A percentile compares a stretch with the other conserved stretches of the same genome.
These are phyloP conservation scores for Leccinum olivaceopallidum DNA, from an alignment of 768 basidiomycete genomes.

Conservation along the genomic window DNA sequence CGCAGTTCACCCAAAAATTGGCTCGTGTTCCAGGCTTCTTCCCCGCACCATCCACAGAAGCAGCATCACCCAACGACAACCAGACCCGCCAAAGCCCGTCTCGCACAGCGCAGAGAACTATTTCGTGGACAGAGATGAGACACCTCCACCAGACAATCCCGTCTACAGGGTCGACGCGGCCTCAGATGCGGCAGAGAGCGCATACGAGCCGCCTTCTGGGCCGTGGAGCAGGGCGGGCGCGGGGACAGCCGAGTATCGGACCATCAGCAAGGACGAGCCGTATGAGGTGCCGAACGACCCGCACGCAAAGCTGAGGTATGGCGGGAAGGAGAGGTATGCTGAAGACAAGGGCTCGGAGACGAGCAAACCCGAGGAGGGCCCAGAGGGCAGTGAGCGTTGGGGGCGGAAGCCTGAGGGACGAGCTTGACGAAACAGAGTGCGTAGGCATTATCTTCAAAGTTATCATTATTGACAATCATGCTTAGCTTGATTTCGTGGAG, in stretches of 20 bases:
- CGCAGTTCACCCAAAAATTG: neutral
- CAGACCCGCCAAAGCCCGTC: conserved; percentile 6
- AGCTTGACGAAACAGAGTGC: conserved; percentile 8
- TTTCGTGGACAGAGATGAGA: conserved; percentile 47
- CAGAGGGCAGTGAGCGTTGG: conserved; percentile 36
- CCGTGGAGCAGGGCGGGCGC: conserved; percentile 44
- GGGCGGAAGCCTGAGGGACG: conserved; percentile 37
- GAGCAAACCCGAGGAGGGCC: conserved; percentile 37
- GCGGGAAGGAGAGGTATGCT: conserved; percentile 17
- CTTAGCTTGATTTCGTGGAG: neutral
- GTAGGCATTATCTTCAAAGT: neutral
- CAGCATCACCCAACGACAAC: neutral
- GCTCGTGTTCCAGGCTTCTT: neutral
- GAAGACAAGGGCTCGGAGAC: conserved; percentile 35
- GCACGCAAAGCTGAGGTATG: conserved; percentile 23
- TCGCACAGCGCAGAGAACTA: conserved; percentile 44
- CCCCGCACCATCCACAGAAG: conserved; percentile 9
- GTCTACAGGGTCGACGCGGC: conserved; percentile 48
- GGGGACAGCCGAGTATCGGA: conserved; percentile 32
- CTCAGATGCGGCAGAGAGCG: conserved; percentile 45
- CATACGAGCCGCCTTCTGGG: conserved; percentile 50
- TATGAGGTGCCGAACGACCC: conserved; percentile 17
- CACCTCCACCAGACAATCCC: conserved; percentile 40
- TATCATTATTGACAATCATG: neutral
- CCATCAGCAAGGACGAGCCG: conserved; percentile 26